Evolutionary conservation across 108 stramenopile species (phyloP), one percentile per base, ranked within the genome.

Genomic region (Fragilaria crotonensis): DNA sequence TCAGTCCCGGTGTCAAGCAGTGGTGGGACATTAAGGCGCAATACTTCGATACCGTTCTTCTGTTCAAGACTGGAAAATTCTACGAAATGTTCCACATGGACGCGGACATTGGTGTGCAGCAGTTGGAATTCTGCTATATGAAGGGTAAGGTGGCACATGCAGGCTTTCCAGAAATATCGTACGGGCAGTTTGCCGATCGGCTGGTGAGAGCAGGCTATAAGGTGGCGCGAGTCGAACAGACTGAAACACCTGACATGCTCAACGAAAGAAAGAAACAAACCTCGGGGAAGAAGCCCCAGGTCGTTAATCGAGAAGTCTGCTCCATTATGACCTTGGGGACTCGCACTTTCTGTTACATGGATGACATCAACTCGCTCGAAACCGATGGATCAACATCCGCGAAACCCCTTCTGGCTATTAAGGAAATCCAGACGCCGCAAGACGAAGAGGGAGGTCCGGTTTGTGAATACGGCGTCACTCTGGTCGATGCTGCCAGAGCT

Each of bases 51-150:
- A 90, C 94, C 11, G 83, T 99, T 1, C 70, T 99, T 2, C 72
- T 97, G 18, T 99, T 98, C 85, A 99, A 99, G 75, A 96, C 97
- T 23, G 99, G 99, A 26, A 97, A 97, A 73, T 97, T 92, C 68
- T 95, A 95, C 77, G 94, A 95, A 75, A 54, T 87, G 5, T 75
- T 68, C 30, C 94, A 96, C 66, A 84, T 85, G 67, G 99, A 99
- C 64, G 96, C 99, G 22, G 99, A 99, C 64, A 74, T 97, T 4
- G 97, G 89, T 29, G 95, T 95, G 33, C 51, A 74, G 44, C 80
- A 91, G n/a, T 59, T 91, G 44, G 88, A 81, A 27, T 78, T 95
- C 49, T 71, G 71, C 29, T 98, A 99, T 77, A 99, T 99, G 99
- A 98, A 98, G 87, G 90, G 90, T 5, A 57, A 72, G 19, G 65